phyloP scores from a whole-genome alignment of 768 basidiomycete genomes.

The Leccinum incarnatum region DNA sequence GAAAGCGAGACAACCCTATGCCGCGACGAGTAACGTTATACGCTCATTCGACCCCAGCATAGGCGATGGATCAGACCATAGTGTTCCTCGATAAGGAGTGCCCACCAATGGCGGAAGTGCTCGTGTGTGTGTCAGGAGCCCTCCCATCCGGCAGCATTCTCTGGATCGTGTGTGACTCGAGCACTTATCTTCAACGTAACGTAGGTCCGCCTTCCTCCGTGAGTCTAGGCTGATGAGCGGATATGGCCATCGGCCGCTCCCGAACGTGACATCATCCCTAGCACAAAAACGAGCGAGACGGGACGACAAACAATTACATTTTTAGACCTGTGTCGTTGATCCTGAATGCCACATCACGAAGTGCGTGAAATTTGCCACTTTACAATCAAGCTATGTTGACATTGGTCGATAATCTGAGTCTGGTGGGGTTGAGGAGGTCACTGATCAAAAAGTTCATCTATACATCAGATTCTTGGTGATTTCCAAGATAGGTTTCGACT shows the following conservation, averaged over 20 bases:
- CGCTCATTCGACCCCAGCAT: neutral
- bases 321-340: neutral
- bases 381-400: conserved; percentile 4
- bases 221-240: conserved; percentile 5
- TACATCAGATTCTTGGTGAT: conserved; percentile 1
- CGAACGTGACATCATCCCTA: neutral
- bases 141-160: conserved; percentile 16
- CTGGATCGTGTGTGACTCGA: conserved; percentile 4
- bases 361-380: conserved; percentile 5
- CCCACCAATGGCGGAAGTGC: conserved; percentile 28
- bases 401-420: neutral
- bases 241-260: conserved; percentile 21
- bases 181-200: conserved; percentile 8
- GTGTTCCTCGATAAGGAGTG: conserved; percentile 8
- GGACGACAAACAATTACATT: neutral
- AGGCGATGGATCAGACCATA: conserved; percentile 1
- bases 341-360: neutral
- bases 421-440: neutral
- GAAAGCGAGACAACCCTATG: neutral
- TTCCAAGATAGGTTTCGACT: conserved; percentile 10
- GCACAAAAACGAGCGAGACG: neutral
- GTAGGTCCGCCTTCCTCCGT: neutral
- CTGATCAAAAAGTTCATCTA: neutral
- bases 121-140: conserved; percentile 5
- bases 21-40: conserved; percentile 1